A percentile compares a stretch with the other conserved stretches of the same genome.
Conservation (phyloP, 108 stramenopile species). For the Nitzschia palea region DNA sequence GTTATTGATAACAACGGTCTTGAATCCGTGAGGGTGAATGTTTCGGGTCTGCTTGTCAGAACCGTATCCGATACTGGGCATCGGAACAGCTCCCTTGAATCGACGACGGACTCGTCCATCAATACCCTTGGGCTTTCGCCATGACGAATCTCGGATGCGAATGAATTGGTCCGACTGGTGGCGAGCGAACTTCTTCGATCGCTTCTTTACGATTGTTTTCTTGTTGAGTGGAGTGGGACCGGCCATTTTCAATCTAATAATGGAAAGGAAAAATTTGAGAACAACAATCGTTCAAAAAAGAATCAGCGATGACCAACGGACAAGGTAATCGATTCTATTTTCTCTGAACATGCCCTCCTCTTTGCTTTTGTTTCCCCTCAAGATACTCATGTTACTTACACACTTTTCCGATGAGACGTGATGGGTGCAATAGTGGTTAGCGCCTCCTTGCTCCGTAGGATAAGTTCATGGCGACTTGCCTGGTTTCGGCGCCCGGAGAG, state of each 20-base stretch:
- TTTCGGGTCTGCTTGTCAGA: constrained; percentile 98
- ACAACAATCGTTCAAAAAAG: background rate
- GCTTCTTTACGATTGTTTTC: constrained; percentile 99
- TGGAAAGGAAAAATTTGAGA: background rate
- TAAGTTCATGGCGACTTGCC: no score
- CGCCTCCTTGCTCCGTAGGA: no score
- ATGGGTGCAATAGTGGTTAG: no score
- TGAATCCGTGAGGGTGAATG: constrained; percentile 98
- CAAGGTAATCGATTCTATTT: no score
- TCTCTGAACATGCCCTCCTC: no score
- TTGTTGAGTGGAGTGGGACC: constrained; percentile 90
- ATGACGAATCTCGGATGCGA: constrained; percentile 93
- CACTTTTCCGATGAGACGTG: no score
- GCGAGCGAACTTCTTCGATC: constrained; percentile 99
- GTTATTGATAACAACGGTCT: constrained; percentile 96
- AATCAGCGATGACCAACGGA: no score
- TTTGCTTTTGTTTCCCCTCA: no score
- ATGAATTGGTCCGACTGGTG: constrained; percentile 97
- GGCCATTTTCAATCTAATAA: constrained; percentile 64
- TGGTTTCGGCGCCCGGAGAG: no score
- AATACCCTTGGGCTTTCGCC: constrained; percentile 99
- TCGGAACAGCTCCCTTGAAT: constrained; percentile 99
- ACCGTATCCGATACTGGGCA: constrained; percentile 99
- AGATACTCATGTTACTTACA: no score
- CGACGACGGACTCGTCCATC: constrained; percentile 99